phyloP scores from a whole-genome alignment of 192 early-diverging fungal species.

The Linnemannia zychae region DNA sequence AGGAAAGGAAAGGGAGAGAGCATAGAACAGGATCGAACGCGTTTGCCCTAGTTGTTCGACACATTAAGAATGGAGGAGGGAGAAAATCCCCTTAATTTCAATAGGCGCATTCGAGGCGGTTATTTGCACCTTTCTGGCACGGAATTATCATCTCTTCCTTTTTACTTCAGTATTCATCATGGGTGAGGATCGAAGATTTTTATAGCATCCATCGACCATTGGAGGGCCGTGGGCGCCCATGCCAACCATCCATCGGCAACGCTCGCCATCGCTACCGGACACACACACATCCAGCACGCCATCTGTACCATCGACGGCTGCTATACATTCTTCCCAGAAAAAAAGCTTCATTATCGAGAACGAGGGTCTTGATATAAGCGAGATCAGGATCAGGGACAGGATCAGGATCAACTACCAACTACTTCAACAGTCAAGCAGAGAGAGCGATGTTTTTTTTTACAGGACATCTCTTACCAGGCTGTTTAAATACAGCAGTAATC shows the following conservation, averaged over 20 bases:
- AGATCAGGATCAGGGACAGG: conserved; percentile 3
- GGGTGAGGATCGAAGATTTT: conserved; percentile 11
- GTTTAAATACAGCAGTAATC: background rate
- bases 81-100: background rate
- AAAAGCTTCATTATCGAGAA: background rate
- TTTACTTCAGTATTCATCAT: conserved; percentile 13
- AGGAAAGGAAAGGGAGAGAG: no score
- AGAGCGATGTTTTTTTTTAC: background rate
- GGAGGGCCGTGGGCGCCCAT: background rate
- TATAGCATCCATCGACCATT: background rate
- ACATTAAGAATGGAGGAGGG: background rate
- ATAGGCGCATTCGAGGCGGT: background rate
- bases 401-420: background rate
- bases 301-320: background rate
- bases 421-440: background rate
- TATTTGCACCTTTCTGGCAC: conserved; percentile 5
- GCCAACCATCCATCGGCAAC: background rate
- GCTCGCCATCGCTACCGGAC: background rate
- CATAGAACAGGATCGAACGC: background rate
- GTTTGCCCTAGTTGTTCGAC: background rate
- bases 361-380: background rate
- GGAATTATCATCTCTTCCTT: conserved; percentile 9
- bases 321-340: background rate
- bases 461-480: background rate
- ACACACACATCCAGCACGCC: background rate